Evolutionary conservation across 495 filamentous ascomycete species (phyloP).

Genomic region (Penicillium ucsense): DNA sequence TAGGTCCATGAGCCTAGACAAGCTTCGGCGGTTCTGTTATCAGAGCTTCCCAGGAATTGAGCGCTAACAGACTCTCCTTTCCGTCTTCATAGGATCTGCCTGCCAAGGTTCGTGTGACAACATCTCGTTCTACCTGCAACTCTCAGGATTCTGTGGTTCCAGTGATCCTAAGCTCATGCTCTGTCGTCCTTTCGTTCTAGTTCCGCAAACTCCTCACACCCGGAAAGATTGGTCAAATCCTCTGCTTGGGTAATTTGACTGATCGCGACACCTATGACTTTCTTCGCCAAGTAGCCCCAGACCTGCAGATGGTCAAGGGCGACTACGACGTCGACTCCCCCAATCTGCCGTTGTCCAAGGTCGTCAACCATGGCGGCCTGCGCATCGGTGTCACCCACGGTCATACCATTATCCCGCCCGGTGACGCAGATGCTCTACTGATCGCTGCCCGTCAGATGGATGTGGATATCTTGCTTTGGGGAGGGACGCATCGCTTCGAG

Average conservation of each 20-base stretch:
- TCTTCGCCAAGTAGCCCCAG: constrained; percentile 81
- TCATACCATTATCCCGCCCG: constrained; percentile 84
- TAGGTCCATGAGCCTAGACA: constrained; percentile 41
- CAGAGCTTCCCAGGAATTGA: background rate
- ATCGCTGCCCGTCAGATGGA: constrained; percentile 94
- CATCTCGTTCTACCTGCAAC: background rate
- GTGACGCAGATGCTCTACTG: constrained; percentile 81
- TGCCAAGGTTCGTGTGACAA: constrained; percentile 54
- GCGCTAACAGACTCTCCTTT: constrained; percentile 13
- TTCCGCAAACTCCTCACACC: constrained; percentile 98
- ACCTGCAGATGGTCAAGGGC: constrained; percentile 91
- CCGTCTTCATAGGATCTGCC: constrained; percentile 62
- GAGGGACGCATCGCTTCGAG: constrained; percentile 94
- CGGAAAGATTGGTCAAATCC: constrained; percentile 94
- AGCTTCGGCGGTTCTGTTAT: constrained; percentile 49
- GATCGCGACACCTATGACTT: constrained; percentile 91
- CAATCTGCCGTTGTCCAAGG: constrained; percentile 81
- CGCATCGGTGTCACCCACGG: constrained; percentile 96
- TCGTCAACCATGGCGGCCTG: constrained; percentile 86
- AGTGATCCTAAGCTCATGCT: background rate
- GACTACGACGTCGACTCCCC: constrained; percentile 90
- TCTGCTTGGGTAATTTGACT: constrained; percentile 95
- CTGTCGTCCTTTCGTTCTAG: constrained; percentile 32
- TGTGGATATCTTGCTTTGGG: constrained; percentile 94
- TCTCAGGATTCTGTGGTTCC: background rate